Conservation (phyloP, 768 basidiomycete species). For the Pleurotus cornucopiae region DNA sequence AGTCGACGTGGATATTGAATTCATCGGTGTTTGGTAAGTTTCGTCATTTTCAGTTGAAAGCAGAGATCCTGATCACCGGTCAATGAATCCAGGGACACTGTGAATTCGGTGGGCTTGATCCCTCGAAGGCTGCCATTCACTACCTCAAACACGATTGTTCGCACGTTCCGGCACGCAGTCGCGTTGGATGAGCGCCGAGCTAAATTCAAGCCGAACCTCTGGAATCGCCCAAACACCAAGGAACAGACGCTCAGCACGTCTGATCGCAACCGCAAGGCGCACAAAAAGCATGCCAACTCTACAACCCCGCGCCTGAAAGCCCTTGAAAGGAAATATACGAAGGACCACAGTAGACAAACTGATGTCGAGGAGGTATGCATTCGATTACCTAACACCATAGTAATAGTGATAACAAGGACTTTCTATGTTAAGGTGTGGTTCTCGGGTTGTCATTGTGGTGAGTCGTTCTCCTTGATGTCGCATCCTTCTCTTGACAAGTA, state of each 20-base stretch:
- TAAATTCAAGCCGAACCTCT: slow-evolving; percentile 44
- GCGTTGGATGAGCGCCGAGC: slow-evolving; percentile 51
- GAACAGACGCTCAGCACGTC: slow-evolving; percentile 23
- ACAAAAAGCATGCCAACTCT: neutral
- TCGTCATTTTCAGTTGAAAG: neutral
- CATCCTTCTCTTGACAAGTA: no score
- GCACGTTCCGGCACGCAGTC: slow-evolving; percentile 49
- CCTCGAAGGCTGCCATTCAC: slow-evolving; percentile 29
- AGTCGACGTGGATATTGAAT: slow-evolving; percentile 51
- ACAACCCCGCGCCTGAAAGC: neutral
- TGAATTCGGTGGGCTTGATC: slow-evolving; percentile 47
- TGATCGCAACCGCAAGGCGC: neutral
- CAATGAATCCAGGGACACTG: slow-evolving; percentile 42
- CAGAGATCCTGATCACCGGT: neutral
- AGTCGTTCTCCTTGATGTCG: slow-evolving; percentile 1
- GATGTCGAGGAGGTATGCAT: slow-evolving; percentile 40
- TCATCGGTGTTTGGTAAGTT: slow-evolving; percentile 52
- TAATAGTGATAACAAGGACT: slow-evolving; percentile 29
- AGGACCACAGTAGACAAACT: slow-evolving; percentile 17
- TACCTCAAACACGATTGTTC: slow-evolving; percentile 29
- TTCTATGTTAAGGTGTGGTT: slow-evolving; percentile 58
- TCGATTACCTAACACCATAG: slow-evolving; percentile 39
- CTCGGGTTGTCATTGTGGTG: slow-evolving; percentile 47
- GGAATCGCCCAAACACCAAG: slow-evolving; percentile 25
- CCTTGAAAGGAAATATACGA: slow-evolving; percentile 23